phyloP scores from a whole-genome alignment of 148 eudicot species.

The Nepenthes gracilis region DNA sequence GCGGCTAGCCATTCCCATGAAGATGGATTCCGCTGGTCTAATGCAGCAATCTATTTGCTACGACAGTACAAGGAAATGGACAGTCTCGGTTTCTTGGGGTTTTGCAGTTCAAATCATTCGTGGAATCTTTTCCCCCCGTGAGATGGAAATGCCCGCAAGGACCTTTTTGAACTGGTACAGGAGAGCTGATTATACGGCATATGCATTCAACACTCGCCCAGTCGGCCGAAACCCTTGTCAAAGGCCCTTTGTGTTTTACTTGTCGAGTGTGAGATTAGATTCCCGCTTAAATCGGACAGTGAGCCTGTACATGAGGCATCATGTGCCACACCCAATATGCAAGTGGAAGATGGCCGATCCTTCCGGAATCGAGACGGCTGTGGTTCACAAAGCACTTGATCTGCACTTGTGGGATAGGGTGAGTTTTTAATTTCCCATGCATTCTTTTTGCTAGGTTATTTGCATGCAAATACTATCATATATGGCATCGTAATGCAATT shows the following conservation, averaged over 20 bases:
- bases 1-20: conserved; percentile 46
- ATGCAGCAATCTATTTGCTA: conserved; percentile 92
- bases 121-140: conserved; percentile 74
- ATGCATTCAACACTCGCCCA: conserved; percentile 86
- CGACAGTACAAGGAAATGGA: conserved; percentile 48
- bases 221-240: conserved; percentile 65
- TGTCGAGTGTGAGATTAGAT: conserved; percentile 33
- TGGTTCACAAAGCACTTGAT: conserved; percentile 58
- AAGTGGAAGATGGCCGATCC: conserved; percentile 66
- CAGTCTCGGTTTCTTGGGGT: conserved; percentile 86
- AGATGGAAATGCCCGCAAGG: conserved; percentile 89
- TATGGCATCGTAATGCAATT: too few species aligned
- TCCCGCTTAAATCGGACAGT: conserved; percentile 35
- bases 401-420: conserved; percentile 83
- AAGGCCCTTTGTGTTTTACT: conserved; percentile 71
- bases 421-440: conserved; percentile 14
- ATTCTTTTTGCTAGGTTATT: background rate
- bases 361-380: conserved; percentile 29
- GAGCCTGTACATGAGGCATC: conserved; percentile 50
- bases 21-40: conserved; percentile 70
- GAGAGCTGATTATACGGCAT: conserved; percentile 72
- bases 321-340: conserved; percentile 48
- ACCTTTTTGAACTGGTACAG: conserved; percentile 91
- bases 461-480: background rate
- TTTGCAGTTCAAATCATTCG: conserved; percentile 74